Evolutionary conservation across 257 asterid species (phyloP), one percentile per base, ranked within the genome.

Genomic region (Mitragyna speciosa): DNA sequence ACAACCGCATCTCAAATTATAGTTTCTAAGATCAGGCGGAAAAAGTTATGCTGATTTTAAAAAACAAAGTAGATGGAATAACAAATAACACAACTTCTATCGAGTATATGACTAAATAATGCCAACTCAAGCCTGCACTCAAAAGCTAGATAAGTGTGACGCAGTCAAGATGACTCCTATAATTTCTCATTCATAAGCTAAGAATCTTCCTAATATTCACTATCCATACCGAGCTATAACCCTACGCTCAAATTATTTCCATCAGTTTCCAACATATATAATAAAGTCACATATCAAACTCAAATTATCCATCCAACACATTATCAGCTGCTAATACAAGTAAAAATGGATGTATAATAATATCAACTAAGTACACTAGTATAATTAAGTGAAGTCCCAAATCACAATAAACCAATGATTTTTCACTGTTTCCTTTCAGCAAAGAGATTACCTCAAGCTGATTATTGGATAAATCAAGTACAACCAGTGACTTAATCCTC

Each of bases 391-490:
- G 22, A 75, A 59, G 24, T 52, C 19, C 43, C 19, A 22, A 24
- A 61, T 10, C n/a, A 75, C 26, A 59, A 58, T 39, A 43, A 76
- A 47, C 58, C 43, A 45, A 70, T 4, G 20, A 70, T 70, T 14
- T 8, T 10, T 22, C 41, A 51, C 39, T 73, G 19, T 54, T 33
- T 48, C 30, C 36, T 31, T 22, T 45, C 30, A 19, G 54, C 28
- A 83, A 36, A 17, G 58, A 41, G 70, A 83, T 39, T 82, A 96
- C 99, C 99, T 84, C 79, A 41, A 96, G 93, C 83, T 86, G 95
- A 83, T 94, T 96, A 77, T 77, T 83, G 33, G 98, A 92, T 86
- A 96, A 82, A 85, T 94, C 89, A 70, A 96, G 91, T 71, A 85
- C 85, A 63, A 92, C 77, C 86, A 94, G 76, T 7, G 93, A 84